Percentiles rank a stretch among this genome's conserved stretches.
phyloP scores from a whole-genome alignment of 2,329 filamentous ascomycete genomes.

The Penicillium aurantiogriseum region DNA sequence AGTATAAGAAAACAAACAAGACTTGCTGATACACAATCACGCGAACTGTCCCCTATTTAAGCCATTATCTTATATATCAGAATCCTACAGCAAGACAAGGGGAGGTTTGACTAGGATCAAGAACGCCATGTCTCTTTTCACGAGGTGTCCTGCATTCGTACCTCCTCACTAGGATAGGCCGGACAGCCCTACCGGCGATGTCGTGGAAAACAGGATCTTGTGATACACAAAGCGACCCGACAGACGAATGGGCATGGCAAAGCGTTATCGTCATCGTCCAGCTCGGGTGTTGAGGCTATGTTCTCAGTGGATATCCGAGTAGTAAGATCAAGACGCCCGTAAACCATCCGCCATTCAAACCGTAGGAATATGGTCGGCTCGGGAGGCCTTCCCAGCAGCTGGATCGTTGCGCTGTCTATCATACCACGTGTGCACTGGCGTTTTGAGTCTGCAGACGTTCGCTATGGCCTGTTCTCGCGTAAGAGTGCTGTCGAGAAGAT shows the following conservation, averaged over 20 bases:
- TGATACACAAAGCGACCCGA: background rate
- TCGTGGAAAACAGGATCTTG: background rate
- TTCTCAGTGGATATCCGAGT: background rate
- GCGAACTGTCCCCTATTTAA: background rate
- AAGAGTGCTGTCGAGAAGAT: background rate
- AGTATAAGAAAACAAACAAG: background rate
- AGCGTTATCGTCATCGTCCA: background rate
- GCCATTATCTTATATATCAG: background rate
- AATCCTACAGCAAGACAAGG: background rate
- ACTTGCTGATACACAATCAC: background rate
- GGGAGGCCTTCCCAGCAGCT: background rate
- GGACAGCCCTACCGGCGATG: background rate
- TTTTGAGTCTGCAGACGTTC: background rate
- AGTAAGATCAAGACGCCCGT: background rate
- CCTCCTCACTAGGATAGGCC: conserved; percentile 6
- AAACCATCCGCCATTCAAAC: background rate
- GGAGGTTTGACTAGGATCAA: background rate
- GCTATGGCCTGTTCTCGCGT: background rate
- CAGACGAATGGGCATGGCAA: background rate
- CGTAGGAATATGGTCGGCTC: background rate
- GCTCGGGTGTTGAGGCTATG: conserved; percentile 1
- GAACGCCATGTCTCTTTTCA: background rate
- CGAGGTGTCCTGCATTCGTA: conserved; percentile 3
- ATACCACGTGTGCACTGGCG: background rate
- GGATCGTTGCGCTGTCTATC: background rate